A percentile compares a stretch with the other conserved stretches of the same genome.
These are phyloP conservation scores for Colletotrichum chrysophilum DNA, from an alignment of 2,329 filamentous ascomycete species.

Conservation along the genomic window DNA sequence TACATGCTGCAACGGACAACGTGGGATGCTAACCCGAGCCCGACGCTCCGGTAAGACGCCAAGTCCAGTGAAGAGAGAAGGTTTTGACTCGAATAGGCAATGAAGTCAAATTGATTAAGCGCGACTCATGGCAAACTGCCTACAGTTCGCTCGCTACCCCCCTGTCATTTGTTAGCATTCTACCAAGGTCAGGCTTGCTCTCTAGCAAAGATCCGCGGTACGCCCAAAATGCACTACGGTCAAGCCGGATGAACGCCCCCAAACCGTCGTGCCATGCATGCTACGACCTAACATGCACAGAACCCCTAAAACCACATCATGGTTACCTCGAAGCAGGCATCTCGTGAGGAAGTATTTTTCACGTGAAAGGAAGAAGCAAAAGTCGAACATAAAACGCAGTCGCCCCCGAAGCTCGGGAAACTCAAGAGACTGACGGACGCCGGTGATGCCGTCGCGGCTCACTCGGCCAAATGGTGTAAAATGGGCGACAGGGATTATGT, in stretches of 20 bases:
- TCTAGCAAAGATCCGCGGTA: not conserved
- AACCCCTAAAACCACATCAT: not conserved
- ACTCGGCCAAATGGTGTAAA: not conserved
- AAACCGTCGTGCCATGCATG: not conserved
- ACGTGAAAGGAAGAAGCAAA: not conserved
- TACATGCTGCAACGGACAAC: not conserved
- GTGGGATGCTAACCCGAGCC: not conserved
- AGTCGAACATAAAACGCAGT: not conserved
- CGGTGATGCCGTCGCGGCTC: not conserved
- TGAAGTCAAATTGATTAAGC: conserved; percentile 19
- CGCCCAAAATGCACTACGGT: not conserved
- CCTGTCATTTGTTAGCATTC: not conserved
- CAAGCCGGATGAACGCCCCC: not conserved
- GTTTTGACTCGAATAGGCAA: not conserved
- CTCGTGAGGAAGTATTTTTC: not conserved
- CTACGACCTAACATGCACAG: not conserved
- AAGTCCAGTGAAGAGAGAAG: not conserved
- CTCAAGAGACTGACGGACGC: not conserved
- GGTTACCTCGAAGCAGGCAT: not conserved
- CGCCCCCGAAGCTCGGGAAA: not conserved
- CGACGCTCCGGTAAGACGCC: not conserved
- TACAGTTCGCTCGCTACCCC: not conserved
- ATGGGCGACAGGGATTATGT: not conserved
- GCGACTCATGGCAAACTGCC: not conserved
- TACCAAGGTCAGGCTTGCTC: not conserved